A percentile compares a stretch with the other conserved stretches of the same genome.
These are phyloP conservation scores for Candida coquimbonensis DNA, from an alignment of 805 yeast genomes.

Conservation along the genomic window DNA sequence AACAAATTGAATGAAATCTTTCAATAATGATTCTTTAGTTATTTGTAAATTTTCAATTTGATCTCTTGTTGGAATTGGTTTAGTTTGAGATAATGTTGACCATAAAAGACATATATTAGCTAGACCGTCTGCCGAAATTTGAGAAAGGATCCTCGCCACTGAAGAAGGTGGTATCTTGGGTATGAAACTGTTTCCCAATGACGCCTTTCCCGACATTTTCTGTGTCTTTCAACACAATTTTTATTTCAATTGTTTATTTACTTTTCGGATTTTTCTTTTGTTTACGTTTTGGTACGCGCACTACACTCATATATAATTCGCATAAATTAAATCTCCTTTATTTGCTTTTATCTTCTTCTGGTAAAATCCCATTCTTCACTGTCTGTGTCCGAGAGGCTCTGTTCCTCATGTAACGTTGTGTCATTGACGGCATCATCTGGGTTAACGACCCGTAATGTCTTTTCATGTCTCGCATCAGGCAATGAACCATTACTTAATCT, in stretches of 20 bases:
- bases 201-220: constrained; percentile 3
- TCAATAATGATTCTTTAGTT: constrained; percentile 7
- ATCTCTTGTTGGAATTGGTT: constrained; percentile 12
- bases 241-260: not conserved
- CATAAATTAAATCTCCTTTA: too few species aligned
- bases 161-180: constrained; percentile 12
- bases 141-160: constrained; percentile 10
- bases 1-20: constrained; percentile 2
- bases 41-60: constrained; percentile 6
- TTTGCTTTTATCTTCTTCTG: not conserved
- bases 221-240: too few species aligned
- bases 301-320: too few species aligned
- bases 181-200: constrained; percentile 17
- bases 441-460: constrained; percentile 47
- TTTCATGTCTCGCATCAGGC: constrained; percentile 41
- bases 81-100: constrained; percentile 16
- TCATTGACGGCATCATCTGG: constrained; percentile 24
- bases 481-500: constrained; percentile 49
- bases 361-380: constrained; percentile 7
- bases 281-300: not conserved
- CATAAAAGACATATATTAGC: constrained; percentile 19
- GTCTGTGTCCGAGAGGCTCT: constrained; percentile 5
- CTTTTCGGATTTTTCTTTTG: not conserved
- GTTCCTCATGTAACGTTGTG: constrained; percentile 1
- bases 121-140: constrained; percentile 17